These are phyloP conservation scores for Rhodomyrtus tomentosa DNA, from an alignment of 345 rosid genomes.

Conservation along the genomic window DNA sequence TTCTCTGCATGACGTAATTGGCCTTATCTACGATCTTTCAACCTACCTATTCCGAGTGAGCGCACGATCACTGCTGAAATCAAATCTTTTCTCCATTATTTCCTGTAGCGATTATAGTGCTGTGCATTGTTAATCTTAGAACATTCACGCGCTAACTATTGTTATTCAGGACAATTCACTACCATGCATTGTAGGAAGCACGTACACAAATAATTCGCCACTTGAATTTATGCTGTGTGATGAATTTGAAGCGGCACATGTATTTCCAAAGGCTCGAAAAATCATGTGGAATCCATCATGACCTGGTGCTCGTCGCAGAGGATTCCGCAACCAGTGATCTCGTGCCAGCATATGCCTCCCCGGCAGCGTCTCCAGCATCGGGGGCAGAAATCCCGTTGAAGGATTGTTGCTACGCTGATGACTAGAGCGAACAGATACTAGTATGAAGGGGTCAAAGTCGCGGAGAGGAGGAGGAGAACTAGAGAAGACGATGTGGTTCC, in stretches of 20 bases:
- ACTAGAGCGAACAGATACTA: slow-evolving; percentile 1
- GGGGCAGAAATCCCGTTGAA: not conserved
- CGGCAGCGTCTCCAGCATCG: not conserved
- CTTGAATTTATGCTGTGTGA: not conserved
- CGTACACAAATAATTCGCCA: not conserved
- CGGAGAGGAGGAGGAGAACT: not conserved
- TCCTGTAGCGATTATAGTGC: not conserved
- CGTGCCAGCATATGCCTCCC: slow-evolving; percentile 21
- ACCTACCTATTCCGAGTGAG: not conserved
- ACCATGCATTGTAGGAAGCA: not conserved
- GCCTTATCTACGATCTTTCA: not conserved
- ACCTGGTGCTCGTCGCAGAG: not conserved
- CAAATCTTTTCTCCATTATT: not conserved
- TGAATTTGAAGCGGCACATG: not conserved
- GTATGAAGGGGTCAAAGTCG: slow-evolving; percentile 3
- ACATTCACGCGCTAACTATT: not conserved
- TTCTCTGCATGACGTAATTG: not conserved
- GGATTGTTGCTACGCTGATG: not conserved
- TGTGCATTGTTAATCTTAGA: not conserved
- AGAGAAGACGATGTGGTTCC: not conserved
- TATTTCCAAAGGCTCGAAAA: not conserved
- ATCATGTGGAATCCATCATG: not conserved
- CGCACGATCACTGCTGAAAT: not conserved
- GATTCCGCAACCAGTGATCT: not conserved
- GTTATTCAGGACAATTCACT: not conserved